Base-by-base conservation (phyloP, 148 eudicot genomes). In the Amaranthus hypochondriacus region DNA sequence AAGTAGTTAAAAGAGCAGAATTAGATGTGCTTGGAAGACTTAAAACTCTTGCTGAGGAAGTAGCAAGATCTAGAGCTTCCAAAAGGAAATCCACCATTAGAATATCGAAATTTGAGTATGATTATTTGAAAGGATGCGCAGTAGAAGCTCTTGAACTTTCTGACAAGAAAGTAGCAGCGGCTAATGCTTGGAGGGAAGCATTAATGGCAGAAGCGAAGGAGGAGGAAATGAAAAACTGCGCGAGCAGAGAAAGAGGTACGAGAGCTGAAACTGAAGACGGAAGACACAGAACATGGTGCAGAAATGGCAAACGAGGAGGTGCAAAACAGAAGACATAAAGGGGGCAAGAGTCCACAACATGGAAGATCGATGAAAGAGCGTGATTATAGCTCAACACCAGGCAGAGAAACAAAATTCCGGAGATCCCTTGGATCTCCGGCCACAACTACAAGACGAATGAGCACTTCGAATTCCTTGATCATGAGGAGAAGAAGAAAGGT, bases 81-180 rank as follows among this genome's bases (percentile, higher is more conserved):
- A 79, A 76, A 51, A 66, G 76, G 28, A 84, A 77, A 71, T 74
- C 93, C 10, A 87, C 75, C 3, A 90, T 96, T 56, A 84, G 85
- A 3, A 87, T 96, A 73, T 90, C 99, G 9, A 90, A 68, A 66
- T 90, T 87, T 70, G 99, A 96, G 80, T 90, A 89, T 12, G 90
- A 89, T 70, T 96, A 96, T 80, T 82, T 96, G 66, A 85, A 67
- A 47, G 89, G 89, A 46, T 73, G 76, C 74, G 97, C 97, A 51
- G 81, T 42, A 12, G 83, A 70, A 10, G 95, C 95, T 3, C 78
- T 78, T 72, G 87, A 92, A 72, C 68, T 88, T 74, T 97, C 95
- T 57, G 89, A 90, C 50, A 92, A 87, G 79, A 96, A 96, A 69
- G 89, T 90, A 15, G 89, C 77, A 51, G 99, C 99, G 49, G 99